phyloP scores from a whole-genome alignment of 331 rosid genomes.

The Quercus tomentella region DNA sequence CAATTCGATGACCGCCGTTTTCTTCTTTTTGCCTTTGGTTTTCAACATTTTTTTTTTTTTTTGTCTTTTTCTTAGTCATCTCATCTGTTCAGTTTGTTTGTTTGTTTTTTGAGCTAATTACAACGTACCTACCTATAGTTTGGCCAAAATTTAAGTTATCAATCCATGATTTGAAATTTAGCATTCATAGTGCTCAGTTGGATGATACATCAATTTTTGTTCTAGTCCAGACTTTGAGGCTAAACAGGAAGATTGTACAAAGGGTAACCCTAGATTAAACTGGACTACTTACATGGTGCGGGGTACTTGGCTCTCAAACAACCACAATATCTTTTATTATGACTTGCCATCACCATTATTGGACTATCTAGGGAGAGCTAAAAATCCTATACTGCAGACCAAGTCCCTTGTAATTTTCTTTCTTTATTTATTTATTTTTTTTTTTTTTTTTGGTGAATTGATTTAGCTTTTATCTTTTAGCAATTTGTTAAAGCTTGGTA shows the following conservation, averaged over 20 bases:
- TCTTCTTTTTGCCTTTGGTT: too few species aligned
- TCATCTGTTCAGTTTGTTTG: too few species aligned
- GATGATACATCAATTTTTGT: slow-evolving; percentile 13
- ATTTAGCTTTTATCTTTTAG: neutral
- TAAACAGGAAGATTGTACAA: slow-evolving; percentile 28
- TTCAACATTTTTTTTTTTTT: too few species aligned
- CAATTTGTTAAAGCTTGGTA: neutral
- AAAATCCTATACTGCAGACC: slow-evolving; percentile 28
- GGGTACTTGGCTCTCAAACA: slow-evolving; percentile 75
- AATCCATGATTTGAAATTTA: too few species aligned
- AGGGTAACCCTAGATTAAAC: slow-evolving; percentile 24
- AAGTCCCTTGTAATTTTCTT: slow-evolving; percentile 48
- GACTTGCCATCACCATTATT: slow-evolving; percentile 75
- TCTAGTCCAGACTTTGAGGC: slow-evolving; percentile 46
- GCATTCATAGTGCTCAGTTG: neutral
- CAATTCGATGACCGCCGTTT: too few species aligned
- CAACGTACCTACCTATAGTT: too few species aligned
- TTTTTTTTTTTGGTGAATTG: too few species aligned
- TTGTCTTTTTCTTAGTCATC: too few species aligned
- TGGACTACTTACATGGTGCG: slow-evolving; percentile 67
- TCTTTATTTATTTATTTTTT: neutral
- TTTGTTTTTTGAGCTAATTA: too few species aligned
- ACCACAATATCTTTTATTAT: slow-evolving; percentile 47
- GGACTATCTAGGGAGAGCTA: slow-evolving; percentile 59
- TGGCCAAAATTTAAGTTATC: too few species aligned